Percentiles rank a stretch among this genome's conserved stretches.
Evolutionary conservation across 768 basidiomycete genomes (phyloP).

Genomic region (Tricholoma hemisulphureum): DNA sequence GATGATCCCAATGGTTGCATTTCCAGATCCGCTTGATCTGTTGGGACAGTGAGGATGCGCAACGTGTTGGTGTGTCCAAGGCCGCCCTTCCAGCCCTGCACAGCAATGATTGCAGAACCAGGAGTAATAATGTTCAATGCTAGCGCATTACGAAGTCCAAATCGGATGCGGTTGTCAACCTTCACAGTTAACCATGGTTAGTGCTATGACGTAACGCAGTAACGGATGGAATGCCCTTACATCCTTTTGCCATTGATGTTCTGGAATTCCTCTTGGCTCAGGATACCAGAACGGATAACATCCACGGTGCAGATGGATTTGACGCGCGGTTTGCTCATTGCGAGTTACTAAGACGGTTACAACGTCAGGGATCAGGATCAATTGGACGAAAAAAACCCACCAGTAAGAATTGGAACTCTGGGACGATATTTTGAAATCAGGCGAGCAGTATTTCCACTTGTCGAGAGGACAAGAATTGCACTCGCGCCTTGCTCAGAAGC

Average conservation of each 20-base stretch:
- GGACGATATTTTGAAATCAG: constrained; percentile 97
- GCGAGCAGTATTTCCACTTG: constrained; percentile 94
- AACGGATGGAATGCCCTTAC: constrained; percentile 44
- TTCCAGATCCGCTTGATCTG: constrained; percentile 75
- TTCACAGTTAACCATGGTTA: constrained; percentile 26
- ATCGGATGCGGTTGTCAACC: constrained; percentile 90
- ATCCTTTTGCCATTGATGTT: constrained; percentile 96
- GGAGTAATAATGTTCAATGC: constrained; percentile 83
- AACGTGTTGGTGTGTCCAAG: constrained; percentile 94
- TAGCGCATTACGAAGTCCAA: constrained; percentile 82
- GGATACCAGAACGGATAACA: constrained; percentile 97
- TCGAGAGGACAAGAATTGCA: constrained; percentile 94
- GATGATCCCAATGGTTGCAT: constrained; percentile 44
- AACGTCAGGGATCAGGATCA: neutral
- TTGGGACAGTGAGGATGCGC: constrained; percentile 80
- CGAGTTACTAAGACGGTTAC: constrained; percentile 71
- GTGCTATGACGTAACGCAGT: neutral
- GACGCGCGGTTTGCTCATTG: constrained; percentile 92
- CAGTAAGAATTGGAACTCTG: constrained; percentile 88
- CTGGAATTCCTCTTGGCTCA: constrained; percentile 86
- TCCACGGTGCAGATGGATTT: constrained; percentile 95
- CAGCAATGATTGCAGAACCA: constrained; percentile 86
- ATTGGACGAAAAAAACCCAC: constrained; percentile 41
- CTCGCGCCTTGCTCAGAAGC: constrained; percentile 92
- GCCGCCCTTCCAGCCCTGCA: constrained; percentile 99